Conservation (phyloP, 352 stramenopile genomes). For the Pythium sukuiense region DNA sequence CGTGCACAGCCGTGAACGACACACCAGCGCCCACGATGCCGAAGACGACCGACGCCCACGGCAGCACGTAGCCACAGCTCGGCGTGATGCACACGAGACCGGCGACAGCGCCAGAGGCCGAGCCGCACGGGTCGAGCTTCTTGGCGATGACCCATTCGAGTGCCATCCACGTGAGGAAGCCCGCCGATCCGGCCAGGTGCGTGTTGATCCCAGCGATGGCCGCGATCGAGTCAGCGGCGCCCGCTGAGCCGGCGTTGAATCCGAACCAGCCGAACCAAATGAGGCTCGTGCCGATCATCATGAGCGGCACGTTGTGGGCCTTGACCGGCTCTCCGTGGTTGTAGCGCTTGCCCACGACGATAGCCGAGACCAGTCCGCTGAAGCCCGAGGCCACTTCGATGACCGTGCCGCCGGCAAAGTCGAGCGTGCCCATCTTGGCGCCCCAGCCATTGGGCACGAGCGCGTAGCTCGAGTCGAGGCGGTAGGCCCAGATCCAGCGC, state of each 20-base stretch:
- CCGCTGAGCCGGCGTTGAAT: conserved; percentile 77
- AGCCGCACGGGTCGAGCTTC: conserved; percentile 67
- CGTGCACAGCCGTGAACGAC: conserved; percentile 50
- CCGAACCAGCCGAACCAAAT: conserved; percentile 89
- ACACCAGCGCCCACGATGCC: conserved; percentile 58
- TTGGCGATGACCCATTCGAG: conserved; percentile 51
- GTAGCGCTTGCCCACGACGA: conserved; percentile 75
- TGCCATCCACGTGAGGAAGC: conserved; percentile 69
- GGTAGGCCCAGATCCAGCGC: conserved; percentile 81
- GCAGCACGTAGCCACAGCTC: conserved; percentile 67
- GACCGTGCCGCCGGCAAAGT: conserved; percentile 85
- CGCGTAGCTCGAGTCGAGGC: conserved; percentile 54
- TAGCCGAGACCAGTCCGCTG: conserved; percentile 62
- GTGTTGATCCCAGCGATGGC: conserved; percentile 74
- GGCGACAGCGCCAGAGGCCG: conserved; percentile 57
- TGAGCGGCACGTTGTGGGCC: conserved; percentile 82
- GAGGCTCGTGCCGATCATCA: conserved; percentile 76
- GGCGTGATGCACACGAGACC: conserved; percentile 73
- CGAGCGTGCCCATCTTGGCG: conserved; percentile 66
- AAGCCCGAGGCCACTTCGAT: conserved; percentile 85
- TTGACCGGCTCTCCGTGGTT: conserved; percentile 72
- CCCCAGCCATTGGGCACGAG: conserved; percentile 57
- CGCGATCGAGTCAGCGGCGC: conserved; percentile 60
- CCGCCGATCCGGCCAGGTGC: conserved; percentile 56
- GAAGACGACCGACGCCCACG: conserved; percentile 70